phyloP scores from a whole-genome alignment of 805 yeast species.

The Phaffomyces opuntiae region DNA sequence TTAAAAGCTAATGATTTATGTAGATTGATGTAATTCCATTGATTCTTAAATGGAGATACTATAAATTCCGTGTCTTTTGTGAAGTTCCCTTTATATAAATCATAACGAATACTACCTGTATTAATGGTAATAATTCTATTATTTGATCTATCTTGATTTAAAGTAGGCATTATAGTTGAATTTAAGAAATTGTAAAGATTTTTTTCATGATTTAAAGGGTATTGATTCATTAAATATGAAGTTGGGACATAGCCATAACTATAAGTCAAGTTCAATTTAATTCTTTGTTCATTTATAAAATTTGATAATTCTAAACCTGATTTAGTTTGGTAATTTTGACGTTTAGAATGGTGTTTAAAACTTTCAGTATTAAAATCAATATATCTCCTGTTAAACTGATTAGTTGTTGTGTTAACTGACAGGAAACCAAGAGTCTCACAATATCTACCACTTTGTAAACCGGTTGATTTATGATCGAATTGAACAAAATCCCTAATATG shows the following conservation, averaged over 20 bases:
- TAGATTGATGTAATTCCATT: constrained; percentile 63
- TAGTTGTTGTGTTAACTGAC: constrained; percentile 40
- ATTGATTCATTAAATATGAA: constrained; percentile 60
- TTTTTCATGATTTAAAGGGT: constrained; percentile 51
- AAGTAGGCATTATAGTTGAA: constrained; percentile 44
- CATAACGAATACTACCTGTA: constrained; percentile 86
- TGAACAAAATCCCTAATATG: constrained; percentile 81
- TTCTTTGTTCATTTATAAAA: constrained; percentile 36
- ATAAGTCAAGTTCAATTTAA: constrained; percentile 44
- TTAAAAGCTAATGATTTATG: constrained; percentile 51
- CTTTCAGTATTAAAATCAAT: constrained; percentile 77
- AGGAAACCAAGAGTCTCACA: constrained; percentile 92
- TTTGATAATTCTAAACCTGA: constrained; percentile 45
- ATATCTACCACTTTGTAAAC: constrained; percentile 87
- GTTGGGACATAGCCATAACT: constrained; percentile 60
- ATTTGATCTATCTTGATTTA: constrained; percentile 22
- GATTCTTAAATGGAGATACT: constrained; percentile 78
- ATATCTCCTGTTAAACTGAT: constrained; percentile 52
- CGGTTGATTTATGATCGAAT: constrained; percentile 62
- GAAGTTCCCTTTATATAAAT: constrained; percentile 76
- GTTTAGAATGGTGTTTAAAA: constrained; percentile 52
- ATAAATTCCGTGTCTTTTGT: constrained; percentile 75
- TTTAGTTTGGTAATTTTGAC: constrained; percentile 41
- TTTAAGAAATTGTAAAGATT: constrained; percentile 58
- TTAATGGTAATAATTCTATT: constrained; percentile 58